phyloP scores from a whole-genome alignment of 768 basidiomycete genomes.

The Xanthoconium purpureum region DNA sequence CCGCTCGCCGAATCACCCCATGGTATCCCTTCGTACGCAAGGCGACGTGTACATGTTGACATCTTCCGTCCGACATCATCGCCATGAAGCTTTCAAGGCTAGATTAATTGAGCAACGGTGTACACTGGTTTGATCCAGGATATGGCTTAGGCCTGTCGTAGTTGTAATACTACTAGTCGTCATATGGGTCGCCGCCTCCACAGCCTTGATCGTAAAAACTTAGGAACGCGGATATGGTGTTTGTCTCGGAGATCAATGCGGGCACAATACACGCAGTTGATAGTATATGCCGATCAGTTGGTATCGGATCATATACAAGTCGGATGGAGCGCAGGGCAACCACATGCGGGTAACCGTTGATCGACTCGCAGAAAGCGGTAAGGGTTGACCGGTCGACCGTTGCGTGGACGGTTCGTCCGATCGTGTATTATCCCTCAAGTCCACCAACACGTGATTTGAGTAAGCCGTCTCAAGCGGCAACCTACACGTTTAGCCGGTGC shows the following conservation, averaged over 20 bases:
- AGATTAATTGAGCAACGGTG: no score
- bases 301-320: background rate
- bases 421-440: background rate
- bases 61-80: no score
- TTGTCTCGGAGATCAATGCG: background rate
- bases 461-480: background rate
- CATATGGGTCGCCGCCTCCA: no score
- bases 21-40: no score
- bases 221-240: background rate
- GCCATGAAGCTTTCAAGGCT: no score
- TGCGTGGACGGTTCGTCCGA: conserved; percentile 1
- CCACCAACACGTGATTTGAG: background rate
- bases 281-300: background rate
- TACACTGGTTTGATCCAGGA: no score
- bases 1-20: no score
- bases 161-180: no score
- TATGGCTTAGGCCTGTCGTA: no score
- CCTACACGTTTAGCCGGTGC: background rate
- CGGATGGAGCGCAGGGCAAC: background rate
- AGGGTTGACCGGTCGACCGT: background rate
- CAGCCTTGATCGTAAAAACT: no score
- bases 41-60: no score
- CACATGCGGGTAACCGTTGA: background rate
- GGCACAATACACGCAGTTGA: background rate
- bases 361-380: no score